Evolutionary conservation across 1,284 basidiomycete genomes (phyloP), one percentile per base, ranked within the genome.

Genomic region (Pyrrhoderma lamaoense): DNA sequence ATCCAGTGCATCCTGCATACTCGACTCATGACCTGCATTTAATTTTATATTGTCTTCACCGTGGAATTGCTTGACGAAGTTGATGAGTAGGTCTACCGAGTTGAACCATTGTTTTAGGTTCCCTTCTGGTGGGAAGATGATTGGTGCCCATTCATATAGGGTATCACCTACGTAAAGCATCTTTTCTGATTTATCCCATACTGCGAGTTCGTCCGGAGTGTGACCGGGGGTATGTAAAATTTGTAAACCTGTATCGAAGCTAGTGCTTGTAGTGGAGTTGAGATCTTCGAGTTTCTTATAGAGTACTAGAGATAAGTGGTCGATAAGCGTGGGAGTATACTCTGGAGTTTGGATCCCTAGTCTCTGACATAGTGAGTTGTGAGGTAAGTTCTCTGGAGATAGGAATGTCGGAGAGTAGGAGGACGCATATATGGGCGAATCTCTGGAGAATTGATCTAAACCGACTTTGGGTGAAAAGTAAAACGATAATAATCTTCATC

Each of bases 121-220:
- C 7, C 75, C 77, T 58, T 75, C 71, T 21, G 64, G 68, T 0
- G 76, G 72, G 59, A 80, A 78, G 57, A 79, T 72, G 58, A 78
- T 78, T 3, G 67, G 70, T 35, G 71, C 74, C 53, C 70, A 62
- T 56, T 80, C 76, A 53, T 80, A 79, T 36, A 78, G 60, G 27
- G 75, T 73, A 55, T 80, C 77, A 2, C 77, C 77, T 14, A 76
- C 75, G 44, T 77, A 78, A 0, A 78, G 63, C 72, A 77, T 74
- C 48, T 61, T 61, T 47, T 79, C 76, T 2, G 56, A 58, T 11
- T 60, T 62, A 47, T 79, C 74, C 65, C 76, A 79, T 3, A 77
- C 49, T 0, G 75, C 76, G 16, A 78, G 61, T 55, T 78, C 71
- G 61, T 79, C 78, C 3, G 77, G 79, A 0, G 73, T 78, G 52